Base-by-base conservation (phyloP, 495 filamentous ascomycete species). In the Neurospora sp. region DNA sequence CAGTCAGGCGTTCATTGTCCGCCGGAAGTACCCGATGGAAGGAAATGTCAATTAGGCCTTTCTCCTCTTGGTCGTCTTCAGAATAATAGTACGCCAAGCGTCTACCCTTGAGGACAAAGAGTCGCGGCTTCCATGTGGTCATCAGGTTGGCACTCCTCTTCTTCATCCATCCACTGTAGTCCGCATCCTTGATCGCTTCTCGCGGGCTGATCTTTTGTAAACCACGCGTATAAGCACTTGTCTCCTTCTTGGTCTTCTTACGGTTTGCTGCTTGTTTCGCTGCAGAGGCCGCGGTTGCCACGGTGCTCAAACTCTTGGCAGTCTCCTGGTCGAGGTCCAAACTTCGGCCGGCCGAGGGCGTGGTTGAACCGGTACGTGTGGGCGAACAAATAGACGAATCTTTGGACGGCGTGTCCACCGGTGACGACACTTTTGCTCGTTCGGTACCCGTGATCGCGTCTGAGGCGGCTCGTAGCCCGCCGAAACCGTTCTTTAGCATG, bases 101-200 rank as follows among this genome's bases (percentile, higher is more conserved):
- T 74, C 93, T 88, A 62, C 96, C 96, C 71, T 93, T 92, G 40
- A 99, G 86, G 27, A 98, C 92, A 78, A 99, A 99, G 40, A 98
- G 88, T 10, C 96, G 90, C 48, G 93, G 90, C 79, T 98, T 98
- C 96, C 96, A 99, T 2, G 93, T 97, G 4, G 93, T 92, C 92
- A 98, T 96, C 70, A 98, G 84, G 75, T 96, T 96, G 3, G 93
- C 93, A 69, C 93, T 97, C 78, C 94, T 91, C 87, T 99, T 99
- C 85, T 97, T 98, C 96, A 99, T 99, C 96, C 96, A 99, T 35
- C 96, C 96, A 75, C 90, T 94, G 78, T 94, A 99, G 77, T 99
- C 96, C 69, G 93, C 95, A 72, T 89, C 90, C 71, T 88, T 83
- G 82, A 97, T 94, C 74, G 96, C 93, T 79, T 97, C 93, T 70